phyloP scores from a whole-genome alignment of 805 yeast genomes.

The Wickerhamomyces bovis region DNA sequence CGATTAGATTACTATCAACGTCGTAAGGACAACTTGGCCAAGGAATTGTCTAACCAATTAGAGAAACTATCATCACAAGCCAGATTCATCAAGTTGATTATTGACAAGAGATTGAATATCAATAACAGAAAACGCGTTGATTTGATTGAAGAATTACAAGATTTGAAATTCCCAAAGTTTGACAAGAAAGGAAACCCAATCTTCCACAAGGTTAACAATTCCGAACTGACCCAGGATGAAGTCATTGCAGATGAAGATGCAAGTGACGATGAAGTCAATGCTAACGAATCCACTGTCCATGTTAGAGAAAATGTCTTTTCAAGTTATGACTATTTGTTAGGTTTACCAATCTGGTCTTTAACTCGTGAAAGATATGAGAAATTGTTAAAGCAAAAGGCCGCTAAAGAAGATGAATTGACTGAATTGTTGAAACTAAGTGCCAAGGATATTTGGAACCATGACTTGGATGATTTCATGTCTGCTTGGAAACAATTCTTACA shows the following conservation, averaged over 20 bases:
- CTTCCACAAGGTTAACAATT: slow-evolving; percentile 32
- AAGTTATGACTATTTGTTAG: slow-evolving; percentile 79
- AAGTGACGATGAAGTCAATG: slow-evolving; percentile 35
- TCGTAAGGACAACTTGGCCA: slow-evolving; percentile 76
- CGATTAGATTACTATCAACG: slow-evolving; percentile 87
- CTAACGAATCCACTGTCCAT: slow-evolving; percentile 31
- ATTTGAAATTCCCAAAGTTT: slow-evolving; percentile 68
- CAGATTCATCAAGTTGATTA: slow-evolving; percentile 83
- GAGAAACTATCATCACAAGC: slow-evolving; percentile 79
- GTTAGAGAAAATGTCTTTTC: slow-evolving; percentile 48
- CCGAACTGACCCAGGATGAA: slow-evolving; percentile 30
- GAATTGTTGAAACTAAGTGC: slow-evolving; percentile 60
- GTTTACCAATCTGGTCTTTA: slow-evolving; percentile 91
- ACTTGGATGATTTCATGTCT: slow-evolving; percentile 65
- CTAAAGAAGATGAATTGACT: slow-evolving; percentile 65
- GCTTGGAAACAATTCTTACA: slow-evolving; percentile 65
- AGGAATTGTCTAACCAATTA: slow-evolving; percentile 64
- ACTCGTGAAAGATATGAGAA: slow-evolving; percentile 85
- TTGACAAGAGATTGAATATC: slow-evolving; percentile 63
- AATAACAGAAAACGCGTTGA: slow-evolving; percentile 67
- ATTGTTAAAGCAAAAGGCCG: slow-evolving; percentile 65
- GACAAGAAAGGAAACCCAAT: slow-evolving; percentile 65
- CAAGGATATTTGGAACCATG: slow-evolving; percentile 83
- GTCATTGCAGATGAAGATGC: slow-evolving; percentile 33
- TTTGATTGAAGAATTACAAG: slow-evolving; percentile 57